Percentiles rank a stretch among this genome's conserved stretches.
Conservation (phyloP, 202 grass and related monocot genomes). For the Setaria italica region DNA sequence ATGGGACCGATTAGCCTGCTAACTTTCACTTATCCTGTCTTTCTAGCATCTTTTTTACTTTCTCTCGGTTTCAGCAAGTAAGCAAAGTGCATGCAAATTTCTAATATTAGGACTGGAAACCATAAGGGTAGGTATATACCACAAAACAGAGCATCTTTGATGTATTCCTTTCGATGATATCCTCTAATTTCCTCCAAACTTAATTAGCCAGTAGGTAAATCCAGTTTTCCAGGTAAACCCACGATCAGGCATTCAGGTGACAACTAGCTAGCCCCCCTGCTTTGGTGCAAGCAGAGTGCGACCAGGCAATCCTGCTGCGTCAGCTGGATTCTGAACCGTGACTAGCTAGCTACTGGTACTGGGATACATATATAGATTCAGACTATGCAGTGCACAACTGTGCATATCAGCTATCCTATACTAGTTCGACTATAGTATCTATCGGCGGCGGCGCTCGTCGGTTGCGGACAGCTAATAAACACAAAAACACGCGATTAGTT, state of each 20-base stretch:
- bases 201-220: not conserved
- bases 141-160: not conserved
- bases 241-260: not conserved
- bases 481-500: not conserved
- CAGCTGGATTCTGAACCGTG: not conserved
- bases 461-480: constrained; percentile 47
- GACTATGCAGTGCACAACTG: not conserved
- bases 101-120: not conserved
- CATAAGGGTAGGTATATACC: not conserved
- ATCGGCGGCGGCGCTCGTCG: not conserved
- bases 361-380: not conserved
- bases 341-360: not conserved
- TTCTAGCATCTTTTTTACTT: not conserved
- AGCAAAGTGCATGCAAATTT: not conserved
- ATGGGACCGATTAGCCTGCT: not conserved
- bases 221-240: not conserved
- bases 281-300: not conserved
- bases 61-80: not conserved
- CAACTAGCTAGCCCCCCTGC: not conserved
- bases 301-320: not conserved
- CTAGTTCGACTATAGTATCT: not conserved
- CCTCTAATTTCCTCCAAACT: not conserved
- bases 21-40: too few species aligned
- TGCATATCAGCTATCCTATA: not conserved
- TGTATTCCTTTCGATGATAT: not conserved